Conservation (phyloP, 768 basidiomycete species). For the Tricholoma hemisulphureum region DNA sequence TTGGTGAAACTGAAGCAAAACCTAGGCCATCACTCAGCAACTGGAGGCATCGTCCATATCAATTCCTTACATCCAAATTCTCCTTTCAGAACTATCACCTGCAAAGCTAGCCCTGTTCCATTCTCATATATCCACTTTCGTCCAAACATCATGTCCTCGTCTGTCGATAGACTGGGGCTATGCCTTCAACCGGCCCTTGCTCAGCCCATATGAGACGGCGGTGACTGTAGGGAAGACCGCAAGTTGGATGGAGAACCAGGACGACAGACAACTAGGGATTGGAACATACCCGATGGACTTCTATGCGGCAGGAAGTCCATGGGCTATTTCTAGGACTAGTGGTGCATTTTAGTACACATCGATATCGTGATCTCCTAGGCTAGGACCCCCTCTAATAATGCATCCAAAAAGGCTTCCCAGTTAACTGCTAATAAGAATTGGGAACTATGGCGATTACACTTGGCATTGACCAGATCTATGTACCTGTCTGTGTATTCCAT, state of each 20-base stretch:
- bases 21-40: slow-evolving; percentile 72
- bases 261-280: slow-evolving; percentile 26
- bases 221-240: slow-evolving; percentile 71
- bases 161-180: slow-evolving; percentile 99
- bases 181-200: slow-evolving; percentile 83
- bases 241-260: slow-evolving; percentile 59
- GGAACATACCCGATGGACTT: slow-evolving; percentile 95
- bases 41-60: slow-evolving; percentile 50
- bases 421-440: too few species aligned
- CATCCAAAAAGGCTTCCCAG: too few species aligned
- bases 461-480: too few species aligned
- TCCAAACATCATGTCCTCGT: slow-evolving; percentile 96
- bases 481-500: too few species aligned
- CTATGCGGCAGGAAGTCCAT: slow-evolving; percentile 77
- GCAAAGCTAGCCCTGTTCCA: slow-evolving; percentile 85
- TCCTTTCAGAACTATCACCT: slow-evolving; percentile 96
- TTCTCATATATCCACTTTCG: slow-evolving; percentile 81
- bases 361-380: too few species aligned
- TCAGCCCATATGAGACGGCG: slow-evolving; percentile 91
- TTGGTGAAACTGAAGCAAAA: neutral
- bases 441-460: too few species aligned
- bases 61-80: slow-evolving; percentile 83
- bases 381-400: too few species aligned
- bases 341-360: slow-evolving; percentile 39
- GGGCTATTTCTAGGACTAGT: slow-evolving; percentile 66